phyloP scores from a whole-genome alignment of 2,329 filamentous ascomycete genomes.

The Cercospora sojina region DNA sequence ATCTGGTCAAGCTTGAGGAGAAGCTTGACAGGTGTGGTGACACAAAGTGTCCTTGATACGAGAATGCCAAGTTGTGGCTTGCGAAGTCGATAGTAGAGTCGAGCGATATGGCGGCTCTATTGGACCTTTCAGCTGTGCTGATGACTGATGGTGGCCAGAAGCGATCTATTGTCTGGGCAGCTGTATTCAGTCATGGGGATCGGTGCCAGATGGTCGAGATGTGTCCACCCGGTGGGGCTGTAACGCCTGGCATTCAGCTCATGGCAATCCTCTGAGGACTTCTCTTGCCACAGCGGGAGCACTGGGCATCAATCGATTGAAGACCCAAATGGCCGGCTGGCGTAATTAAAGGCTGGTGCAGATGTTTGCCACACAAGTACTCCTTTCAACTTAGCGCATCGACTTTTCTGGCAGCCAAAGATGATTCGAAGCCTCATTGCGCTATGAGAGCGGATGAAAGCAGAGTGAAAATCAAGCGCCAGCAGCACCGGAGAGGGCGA shows the following conservation, averaged over 20 bases:
- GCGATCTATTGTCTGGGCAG: not conserved
- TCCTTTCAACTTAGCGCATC: not conserved
- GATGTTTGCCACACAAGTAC: not conserved
- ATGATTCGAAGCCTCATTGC: too few species aligned
- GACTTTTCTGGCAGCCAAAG: not conserved
- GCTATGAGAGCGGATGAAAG: too few species aligned
- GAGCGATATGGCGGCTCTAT: not conserved
- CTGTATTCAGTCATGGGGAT: not conserved
- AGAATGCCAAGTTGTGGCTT: constrained; percentile 5
- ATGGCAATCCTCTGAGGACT: not conserved
- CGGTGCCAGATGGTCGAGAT: not conserved
- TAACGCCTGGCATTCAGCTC: not conserved
- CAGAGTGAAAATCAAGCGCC: too few species aligned
- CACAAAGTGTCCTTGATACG: constrained; percentile 2
- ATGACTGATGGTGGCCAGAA: not conserved
- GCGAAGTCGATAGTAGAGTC: not conserved
- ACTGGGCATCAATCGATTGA: not conserved
- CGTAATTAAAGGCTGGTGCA: not conserved
- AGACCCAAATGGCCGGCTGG: not conserved
- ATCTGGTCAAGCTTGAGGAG: constrained; percentile 4
- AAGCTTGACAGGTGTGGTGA: constrained; percentile 10
- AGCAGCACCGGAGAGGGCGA: not conserved
- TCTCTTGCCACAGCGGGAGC: not conserved
- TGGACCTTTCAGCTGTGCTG: not conserved
- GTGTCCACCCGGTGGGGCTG: not conserved